phyloP scores from a whole-genome alignment of 257 asterid species.

The Fraxinus pennsylvanica region DNA sequence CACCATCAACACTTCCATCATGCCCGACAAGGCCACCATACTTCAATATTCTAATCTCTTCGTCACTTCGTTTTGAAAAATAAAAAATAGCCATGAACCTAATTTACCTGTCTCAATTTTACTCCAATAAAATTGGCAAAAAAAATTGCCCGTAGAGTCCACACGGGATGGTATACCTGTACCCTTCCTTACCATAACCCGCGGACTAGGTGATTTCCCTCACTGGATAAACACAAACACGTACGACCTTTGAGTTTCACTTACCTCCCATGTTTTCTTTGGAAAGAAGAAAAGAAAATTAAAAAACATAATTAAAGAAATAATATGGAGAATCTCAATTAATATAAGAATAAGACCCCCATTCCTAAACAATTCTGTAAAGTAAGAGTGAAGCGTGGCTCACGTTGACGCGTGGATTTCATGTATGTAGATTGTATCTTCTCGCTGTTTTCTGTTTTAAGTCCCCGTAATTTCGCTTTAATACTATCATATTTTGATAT shows the following conservation, averaged over 20 bases:
- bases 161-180: too few species aligned
- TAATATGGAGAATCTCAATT: neutral
- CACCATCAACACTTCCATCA: too few species aligned
- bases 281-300: neutral
- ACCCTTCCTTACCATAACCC: too few species aligned
- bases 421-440: neutral
- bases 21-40: too few species aligned
- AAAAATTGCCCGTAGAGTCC: too few species aligned
- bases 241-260: neutral
- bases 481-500: neutral
- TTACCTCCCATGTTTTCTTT: neutral
- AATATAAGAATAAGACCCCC: neutral
- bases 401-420: neutral
- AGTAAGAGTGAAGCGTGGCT: neutral
- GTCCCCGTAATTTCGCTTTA: neutral
- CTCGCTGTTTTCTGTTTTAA: neutral
- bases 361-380: neutral
- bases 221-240: too few species aligned
- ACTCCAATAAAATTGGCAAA: too few species aligned
- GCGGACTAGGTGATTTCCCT: too few species aligned
- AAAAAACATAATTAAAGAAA: neutral
- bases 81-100: too few species aligned
- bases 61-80: too few species aligned
- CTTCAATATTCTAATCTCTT: too few species aligned
- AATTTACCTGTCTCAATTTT: too few species aligned